Evolutionary conservation across 176 grass and related monocot species (phyloP).

Genomic region (Typha latifolia): DNA sequence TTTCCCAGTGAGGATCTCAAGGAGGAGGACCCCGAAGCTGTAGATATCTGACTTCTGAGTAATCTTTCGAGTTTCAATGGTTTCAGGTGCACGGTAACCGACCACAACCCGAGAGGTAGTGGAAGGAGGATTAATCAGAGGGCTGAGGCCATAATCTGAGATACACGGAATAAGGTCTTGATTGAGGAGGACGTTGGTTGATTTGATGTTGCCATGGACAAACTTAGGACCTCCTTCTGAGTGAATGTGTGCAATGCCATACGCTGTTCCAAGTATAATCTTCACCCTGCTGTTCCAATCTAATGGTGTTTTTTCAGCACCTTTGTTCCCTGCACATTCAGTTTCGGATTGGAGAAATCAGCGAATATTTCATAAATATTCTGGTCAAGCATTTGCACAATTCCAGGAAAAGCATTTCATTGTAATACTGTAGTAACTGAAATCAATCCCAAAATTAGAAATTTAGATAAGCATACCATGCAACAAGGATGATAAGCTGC

Average conservation of each 20-base stretch:
- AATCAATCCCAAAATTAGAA: background rate
- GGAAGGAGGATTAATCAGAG: slow-evolving; percentile 53
- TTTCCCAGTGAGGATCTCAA: slow-evolving; percentile 95
- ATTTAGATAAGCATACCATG: slow-evolving; percentile 53
- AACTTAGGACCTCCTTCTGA: slow-evolving; percentile 72
- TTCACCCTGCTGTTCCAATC: slow-evolving; percentile 87
- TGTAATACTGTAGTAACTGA: background rate
- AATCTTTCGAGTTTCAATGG: slow-evolving; percentile 67
- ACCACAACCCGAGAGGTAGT: slow-evolving; percentile 40
- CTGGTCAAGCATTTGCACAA: no score
- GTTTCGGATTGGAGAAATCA: background rate
- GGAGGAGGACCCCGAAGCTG: slow-evolving; percentile 87
- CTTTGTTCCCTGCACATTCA: slow-evolving; percentile 50
- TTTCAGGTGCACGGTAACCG: slow-evolving; percentile 76
- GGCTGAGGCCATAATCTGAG: slow-evolving; percentile 70
- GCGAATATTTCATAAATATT: no score
- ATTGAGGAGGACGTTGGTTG: slow-evolving; percentile 76
- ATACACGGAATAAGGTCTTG: slow-evolving; percentile 52
- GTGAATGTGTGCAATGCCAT: slow-evolving; percentile 64
- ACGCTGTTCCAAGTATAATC: slow-evolving; percentile 64
- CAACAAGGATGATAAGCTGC: slow-evolving; percentile 69
- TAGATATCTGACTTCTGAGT: slow-evolving; percentile 89
- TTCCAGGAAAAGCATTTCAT: background rate
- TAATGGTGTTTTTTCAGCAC: slow-evolving; percentile 42
- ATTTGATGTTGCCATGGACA: slow-evolving; percentile 92